Conservation (phyloP, 305 asterid species). For the Solanum hybrid region DNA sequence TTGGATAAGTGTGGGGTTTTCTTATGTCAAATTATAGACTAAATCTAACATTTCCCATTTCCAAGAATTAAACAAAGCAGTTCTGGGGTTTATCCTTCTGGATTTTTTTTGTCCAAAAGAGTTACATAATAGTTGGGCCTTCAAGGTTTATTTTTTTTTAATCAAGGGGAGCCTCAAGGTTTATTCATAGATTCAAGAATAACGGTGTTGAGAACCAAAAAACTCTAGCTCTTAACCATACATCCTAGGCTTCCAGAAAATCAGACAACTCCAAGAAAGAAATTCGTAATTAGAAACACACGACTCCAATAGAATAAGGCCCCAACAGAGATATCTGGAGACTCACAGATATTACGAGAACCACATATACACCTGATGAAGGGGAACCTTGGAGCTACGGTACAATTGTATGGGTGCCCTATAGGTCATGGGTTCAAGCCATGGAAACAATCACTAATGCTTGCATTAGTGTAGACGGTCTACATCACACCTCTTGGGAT, state of each 20-base stretch:
- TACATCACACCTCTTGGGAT: not conserved
- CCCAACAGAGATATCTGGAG: not conserved
- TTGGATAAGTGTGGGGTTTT: not conserved
- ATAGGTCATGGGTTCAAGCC: not conserved
- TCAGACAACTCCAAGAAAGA: not conserved
- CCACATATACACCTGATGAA: not conserved
- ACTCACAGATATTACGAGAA: not conserved
- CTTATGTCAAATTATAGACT: not conserved
- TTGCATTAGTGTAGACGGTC: not conserved
- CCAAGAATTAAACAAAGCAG: not conserved
- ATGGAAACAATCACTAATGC: not conserved
- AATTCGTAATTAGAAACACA: not conserved
- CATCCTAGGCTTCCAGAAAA: not conserved
- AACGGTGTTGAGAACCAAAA: not conserved
- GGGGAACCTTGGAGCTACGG: not conserved
- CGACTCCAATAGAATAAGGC: not conserved
- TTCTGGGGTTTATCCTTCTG: not conserved
- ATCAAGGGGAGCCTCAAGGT: not conserved
- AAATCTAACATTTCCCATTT: not conserved
- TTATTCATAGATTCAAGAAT: not conserved
- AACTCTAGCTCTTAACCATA: not conserved
- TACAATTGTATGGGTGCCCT: not conserved
- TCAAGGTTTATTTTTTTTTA: not conserved
- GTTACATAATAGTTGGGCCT: not conserved
- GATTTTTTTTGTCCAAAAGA: not conserved